These are phyloP conservation scores for Ceratocystis ficicola DNA, from an alignment of 2,329 filamentous ascomycete genomes.

Conservation along the genomic window DNA sequence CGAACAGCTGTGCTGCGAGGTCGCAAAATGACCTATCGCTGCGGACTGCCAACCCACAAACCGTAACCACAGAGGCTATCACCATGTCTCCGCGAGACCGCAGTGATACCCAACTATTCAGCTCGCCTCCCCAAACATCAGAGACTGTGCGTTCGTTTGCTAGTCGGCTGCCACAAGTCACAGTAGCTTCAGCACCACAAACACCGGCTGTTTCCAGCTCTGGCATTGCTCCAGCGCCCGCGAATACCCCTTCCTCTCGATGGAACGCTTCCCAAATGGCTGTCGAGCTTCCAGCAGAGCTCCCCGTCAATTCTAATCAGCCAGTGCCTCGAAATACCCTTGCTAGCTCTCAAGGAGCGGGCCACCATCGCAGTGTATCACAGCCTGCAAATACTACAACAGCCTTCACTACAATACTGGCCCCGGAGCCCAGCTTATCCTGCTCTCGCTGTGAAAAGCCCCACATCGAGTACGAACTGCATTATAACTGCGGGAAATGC, in stretches of 20 bases:
- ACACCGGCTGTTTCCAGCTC: background rate
- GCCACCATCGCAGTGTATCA: conserved; percentile 14
- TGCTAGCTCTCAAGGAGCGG: background rate
- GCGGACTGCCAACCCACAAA: background rate
- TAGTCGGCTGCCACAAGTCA: conserved; percentile 15
- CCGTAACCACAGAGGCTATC: background rate
- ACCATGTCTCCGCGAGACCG: conserved; percentile 3
- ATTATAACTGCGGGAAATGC: conserved; percentile 71
- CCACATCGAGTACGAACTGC: conserved; percentile 72
- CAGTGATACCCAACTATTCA: background rate
- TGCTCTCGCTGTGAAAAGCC: conserved; percentile 59
- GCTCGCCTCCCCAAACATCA: background rate
- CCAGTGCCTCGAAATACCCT: background rate
- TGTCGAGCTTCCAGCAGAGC: background rate
- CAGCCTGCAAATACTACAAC: background rate
- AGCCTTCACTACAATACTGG: background rate
- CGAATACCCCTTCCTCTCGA: background rate
- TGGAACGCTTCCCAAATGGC: background rate
- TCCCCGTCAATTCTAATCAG: background rate
- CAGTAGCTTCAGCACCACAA: conserved; percentile 7
- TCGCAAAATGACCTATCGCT: background rate
- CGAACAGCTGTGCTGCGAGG: background rate
- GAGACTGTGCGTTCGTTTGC: conserved; percentile 17
- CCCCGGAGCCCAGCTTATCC: conserved; percentile 54
- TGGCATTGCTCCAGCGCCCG: background rate